Base-by-base conservation (phyloP, 2,329 filamentous ascomycete genomes). In the Geosmithia flava region DNA sequence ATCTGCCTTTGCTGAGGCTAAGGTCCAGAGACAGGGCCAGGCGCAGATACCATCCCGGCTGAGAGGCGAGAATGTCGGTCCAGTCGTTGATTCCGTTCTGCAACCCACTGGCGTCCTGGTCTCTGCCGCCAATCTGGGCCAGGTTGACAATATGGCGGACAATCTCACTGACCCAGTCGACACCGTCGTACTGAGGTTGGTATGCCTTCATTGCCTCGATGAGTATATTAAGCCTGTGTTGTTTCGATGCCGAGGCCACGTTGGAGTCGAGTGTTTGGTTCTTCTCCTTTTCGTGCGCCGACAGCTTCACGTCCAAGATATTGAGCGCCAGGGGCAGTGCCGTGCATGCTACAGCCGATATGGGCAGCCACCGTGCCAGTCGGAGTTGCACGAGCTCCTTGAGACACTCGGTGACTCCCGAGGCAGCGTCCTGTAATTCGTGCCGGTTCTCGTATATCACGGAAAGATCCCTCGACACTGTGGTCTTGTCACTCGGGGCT, bases 141-240 rank as follows among this genome's bases (percentile, higher is more conserved):
- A 69, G 58, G 46, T 66, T 66, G 48, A 69, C 61, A 20, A 70
- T 68, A 49, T 68, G 65, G 7, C 66, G 61, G 27, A 69, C 66
- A 10, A 67, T 67, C 51, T 69, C 64, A 56, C 62, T 65, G 44
- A 71, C 63, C 55, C 66, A 68, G 52, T 72, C 69, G 1, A 68
- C 65, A 20, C 67, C 67, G 47, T 72, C 68, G 49, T 70, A 70
- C 46, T 68, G 67, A 2, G 66, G 67, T 48, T 70, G 65, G 45
- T 70, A 71, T 0, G 64, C 65, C 49, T 67, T 68, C 64, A 72
- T 70, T 1, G 66, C 66, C 47, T 71, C 68, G 41, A 69, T 67
- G 19, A 71, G 62, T 43, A 69, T 66, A 49, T 66, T 65, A 33
- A 71, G 63, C 8, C 66, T 64, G 47, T 69, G 66, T 51, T 69